phyloP scores from a whole-genome alignment of 2,329 filamentous ascomycete species.

The Byssoonygena ceratinophila region DNA sequence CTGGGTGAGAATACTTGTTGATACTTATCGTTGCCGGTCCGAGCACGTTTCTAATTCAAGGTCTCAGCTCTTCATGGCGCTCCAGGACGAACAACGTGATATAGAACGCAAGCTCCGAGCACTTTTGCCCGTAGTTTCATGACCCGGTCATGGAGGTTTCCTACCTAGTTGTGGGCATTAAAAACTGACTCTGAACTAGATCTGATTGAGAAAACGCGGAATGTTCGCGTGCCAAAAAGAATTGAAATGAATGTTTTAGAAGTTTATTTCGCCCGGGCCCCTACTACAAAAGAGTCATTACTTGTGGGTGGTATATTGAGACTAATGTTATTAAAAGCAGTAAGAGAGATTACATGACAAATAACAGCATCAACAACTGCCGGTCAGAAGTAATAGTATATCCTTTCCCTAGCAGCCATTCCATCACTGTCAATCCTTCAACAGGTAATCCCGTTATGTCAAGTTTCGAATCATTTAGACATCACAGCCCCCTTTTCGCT shows the following conservation, averaged over 20 bases:
- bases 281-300: too few species aligned
- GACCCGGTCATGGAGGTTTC: not conserved
- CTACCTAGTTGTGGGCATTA: not conserved
- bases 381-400: not conserved
- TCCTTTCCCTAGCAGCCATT: not conserved
- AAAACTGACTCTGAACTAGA: not conserved
- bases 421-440: not conserved
- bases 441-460: not conserved
- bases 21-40: not conserved
- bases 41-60: not conserved
- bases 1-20: constrained; percentile 48
- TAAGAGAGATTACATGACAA: not conserved
- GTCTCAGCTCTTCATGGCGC: constrained; percentile 2
- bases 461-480: not conserved
- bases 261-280: too few species aligned
- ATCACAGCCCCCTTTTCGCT: not conserved
- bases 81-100: constrained; percentile 3
- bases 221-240: too few species aligned
- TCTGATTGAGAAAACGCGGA: too few species aligned
- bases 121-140: not conserved
- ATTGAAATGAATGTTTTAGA: too few species aligned
- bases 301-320: too few species aligned
- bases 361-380: not conserved
- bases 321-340: not conserved
- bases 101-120: not conserved